phyloP scores from a whole-genome alignment of 1,139 yeast species.

The Yamadazyma triangularis region DNA sequence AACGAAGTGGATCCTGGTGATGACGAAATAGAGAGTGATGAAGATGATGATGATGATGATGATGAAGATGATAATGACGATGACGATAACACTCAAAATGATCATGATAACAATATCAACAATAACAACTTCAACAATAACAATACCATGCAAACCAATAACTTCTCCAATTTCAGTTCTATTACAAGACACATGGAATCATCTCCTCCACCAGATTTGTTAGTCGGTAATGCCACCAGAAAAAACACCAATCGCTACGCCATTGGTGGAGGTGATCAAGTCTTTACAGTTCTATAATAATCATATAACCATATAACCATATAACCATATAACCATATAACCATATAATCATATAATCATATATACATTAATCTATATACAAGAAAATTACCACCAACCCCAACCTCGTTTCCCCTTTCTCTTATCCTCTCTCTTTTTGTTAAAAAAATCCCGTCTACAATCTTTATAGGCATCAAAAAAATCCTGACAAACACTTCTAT shows the following conservation, averaged over 20 bases:
- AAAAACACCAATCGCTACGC: conserved; percentile 5
- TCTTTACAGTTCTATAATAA: conserved; percentile 2
- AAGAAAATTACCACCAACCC: conserved; percentile 40
- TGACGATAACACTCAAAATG: conserved; percentile 1
- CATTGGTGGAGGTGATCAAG: conserved; percentile 13
- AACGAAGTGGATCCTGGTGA: conserved; percentile 1
- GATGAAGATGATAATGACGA: conserved; percentile 2
- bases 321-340: no score
- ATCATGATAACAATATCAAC: not conserved
- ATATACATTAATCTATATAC: no score
- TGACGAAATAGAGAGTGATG: not conserved
- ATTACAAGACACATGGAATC: no score
- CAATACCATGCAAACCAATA: no score
- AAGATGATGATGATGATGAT: conserved; percentile 2
- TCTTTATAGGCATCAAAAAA: conserved; percentile 91
- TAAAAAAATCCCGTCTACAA: conserved; percentile 79
- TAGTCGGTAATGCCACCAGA: no score
- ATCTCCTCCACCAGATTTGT: no score
- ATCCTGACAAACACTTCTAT: conserved; percentile 69
- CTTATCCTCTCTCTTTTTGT: conserved; percentile 34
- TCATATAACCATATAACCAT: no score
- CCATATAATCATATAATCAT: no score
- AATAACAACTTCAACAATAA: no score
- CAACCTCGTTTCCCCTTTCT: conserved; percentile 41
- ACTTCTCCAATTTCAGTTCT: no score